Evolutionary conservation across 1,139 yeast species (phyloP), one percentile per base, ranked within the genome.

Genomic region (Fermentozyma sake): DNA sequence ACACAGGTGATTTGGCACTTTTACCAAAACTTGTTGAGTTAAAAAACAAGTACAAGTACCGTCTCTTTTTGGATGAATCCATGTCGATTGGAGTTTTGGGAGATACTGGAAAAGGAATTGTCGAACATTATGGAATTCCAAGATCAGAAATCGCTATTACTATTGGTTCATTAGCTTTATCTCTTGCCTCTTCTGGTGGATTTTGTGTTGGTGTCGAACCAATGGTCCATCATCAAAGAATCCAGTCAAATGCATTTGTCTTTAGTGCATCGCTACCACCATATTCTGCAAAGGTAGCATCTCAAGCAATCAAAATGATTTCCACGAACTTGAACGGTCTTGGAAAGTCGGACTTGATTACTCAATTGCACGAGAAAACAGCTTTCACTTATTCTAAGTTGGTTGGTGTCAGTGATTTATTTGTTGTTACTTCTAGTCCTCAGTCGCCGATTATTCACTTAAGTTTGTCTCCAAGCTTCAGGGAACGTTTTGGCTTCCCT

Each of bases 231-330:
- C 96, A 91, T 58, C 98, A 93, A 67, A 78, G 94, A 50, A 81
- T 89, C 46, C 84, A 87, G 17, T 84, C 95, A 7, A 68, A 72
- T 42, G 96, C 96, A 3, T 91, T 86, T 50, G 93, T 93, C 35
- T 91, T 86, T 51, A 82, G 95, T 50, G 99, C 99, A 7, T 76
- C 96, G 3, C 72, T 91, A 52, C 97, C 98, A 9, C 94, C 97
- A 11, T 89, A 83, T 55, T 73, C 87, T 26, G 95, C 95, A 2
- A 73, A 69, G 33, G 79, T 79, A n/a, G 75, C 80, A 0, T 71
- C 84, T 2, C 72, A 71, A 29, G 79, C 79, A 3, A 62, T 87
- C 26, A 53, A 63, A 23, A 55, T 59, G 37, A 61, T 67, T 20
- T 30, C 45, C 8, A 39, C 34, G 7, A 44, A 46, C 13, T 42